These are phyloP conservation scores for Xerocomellus chrysenteron DNA, from an alignment of 768 basidiomycete species.

Conservation along the genomic window DNA sequence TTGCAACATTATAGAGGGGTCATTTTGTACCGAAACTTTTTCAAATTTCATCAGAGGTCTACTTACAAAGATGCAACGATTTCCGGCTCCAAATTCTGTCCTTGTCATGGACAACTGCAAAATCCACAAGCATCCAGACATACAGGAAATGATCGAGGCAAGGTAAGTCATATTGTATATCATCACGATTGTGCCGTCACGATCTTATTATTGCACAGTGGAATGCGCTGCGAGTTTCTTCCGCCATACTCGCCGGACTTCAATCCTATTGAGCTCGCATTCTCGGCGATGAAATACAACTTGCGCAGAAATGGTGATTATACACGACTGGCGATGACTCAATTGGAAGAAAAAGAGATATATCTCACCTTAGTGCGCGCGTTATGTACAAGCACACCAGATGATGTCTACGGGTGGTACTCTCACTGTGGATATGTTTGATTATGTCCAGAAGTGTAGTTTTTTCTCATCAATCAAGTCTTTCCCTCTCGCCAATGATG, in stretches of 20 bases:
- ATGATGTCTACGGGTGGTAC: too few relatives aligned
- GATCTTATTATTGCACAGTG: slow-evolving; percentile 6
- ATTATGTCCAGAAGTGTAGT: too few relatives aligned
- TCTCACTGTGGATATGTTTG: too few relatives aligned
- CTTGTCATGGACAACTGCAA: slow-evolving; percentile 41
- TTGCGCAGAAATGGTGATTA: background rate
- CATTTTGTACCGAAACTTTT: background rate
- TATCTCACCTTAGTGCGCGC: too few relatives aligned
- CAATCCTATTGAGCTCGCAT: slow-evolving; percentile 34
- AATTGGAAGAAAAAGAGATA: too few relatives aligned
- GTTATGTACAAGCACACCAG: too few relatives aligned
- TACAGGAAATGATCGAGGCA: too few relatives aligned
- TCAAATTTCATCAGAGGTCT: background rate
- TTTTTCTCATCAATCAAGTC: too few relatives aligned
- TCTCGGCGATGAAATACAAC: slow-evolving; percentile 21
- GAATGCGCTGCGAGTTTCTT: slow-evolving; percentile 21
- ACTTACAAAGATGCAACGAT: slow-evolving; percentile 28
- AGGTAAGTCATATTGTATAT: too few relatives aligned
- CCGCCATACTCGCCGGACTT: slow-evolving; percentile 34
- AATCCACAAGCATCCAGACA: slow-evolving; percentile 29
- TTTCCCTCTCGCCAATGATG: too few relatives aligned
- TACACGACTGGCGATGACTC: background rate
- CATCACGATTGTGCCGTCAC: too few relatives aligned
- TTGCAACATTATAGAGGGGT: background rate
- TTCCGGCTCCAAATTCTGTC: slow-evolving; percentile 35